phyloP scores from a whole-genome alignment of 495 filamentous ascomycete species.

The Aspergillus mulundensis region DNA sequence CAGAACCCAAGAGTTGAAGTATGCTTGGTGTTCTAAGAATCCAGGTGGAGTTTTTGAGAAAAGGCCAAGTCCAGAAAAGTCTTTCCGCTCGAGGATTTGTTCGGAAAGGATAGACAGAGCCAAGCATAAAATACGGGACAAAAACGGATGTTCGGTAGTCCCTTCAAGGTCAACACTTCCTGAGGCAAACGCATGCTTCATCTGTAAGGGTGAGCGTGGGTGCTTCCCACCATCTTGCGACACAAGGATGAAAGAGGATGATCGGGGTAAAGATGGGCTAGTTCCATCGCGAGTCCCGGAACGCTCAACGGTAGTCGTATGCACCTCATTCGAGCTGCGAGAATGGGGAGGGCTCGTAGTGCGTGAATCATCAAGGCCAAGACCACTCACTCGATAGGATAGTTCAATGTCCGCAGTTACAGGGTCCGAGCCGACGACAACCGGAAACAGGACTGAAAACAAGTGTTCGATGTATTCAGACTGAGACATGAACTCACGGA shows the following conservation, averaged over 20 bases:
- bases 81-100: constrained; percentile 75
- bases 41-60: constrained; percentile 88
- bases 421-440: constrained; percentile 77
- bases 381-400: constrained; percentile 67
- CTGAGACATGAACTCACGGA: constrained; percentile 73
- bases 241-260: constrained; percentile 86
- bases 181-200: constrained; percentile 54
- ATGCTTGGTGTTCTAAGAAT: constrained; percentile 88
- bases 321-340: constrained; percentile 58
- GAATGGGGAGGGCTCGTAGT: constrained; percentile 74
- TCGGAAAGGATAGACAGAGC: constrained; percentile 75
- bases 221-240: constrained; percentile 60
- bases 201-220: constrained; percentile 52
- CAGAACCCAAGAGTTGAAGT: constrained; percentile 88
- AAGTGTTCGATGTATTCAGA: constrained; percentile 77
- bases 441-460: constrained; percentile 74
- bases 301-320: constrained; percentile 61
- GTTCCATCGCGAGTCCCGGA: constrained; percentile 43
- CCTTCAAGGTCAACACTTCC: constrained; percentile 29
- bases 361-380: constrained; percentile 83
- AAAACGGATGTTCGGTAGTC: constrained; percentile 61
- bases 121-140: constrained; percentile 71
- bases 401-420: constrained; percentile 80
- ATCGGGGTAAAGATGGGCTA: constrained; percentile 58
- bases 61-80: constrained; percentile 84